Base-by-base conservation (phyloP, 345 rosid genomes). In the Rhodomyrtus tomentosa region DNA sequence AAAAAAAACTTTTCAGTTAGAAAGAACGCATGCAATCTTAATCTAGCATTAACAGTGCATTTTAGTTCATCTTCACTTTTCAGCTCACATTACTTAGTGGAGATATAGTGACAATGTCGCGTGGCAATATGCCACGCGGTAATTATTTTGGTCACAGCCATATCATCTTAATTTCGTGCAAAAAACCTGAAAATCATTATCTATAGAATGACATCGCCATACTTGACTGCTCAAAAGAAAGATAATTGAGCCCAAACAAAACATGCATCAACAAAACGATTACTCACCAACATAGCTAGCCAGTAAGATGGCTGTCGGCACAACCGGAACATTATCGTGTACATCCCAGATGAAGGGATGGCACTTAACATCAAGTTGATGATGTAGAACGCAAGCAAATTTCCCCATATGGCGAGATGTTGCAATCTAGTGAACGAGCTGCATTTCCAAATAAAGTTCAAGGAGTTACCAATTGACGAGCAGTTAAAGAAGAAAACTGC, bases 371-470 rank as follows among this genome's bases (percentile, higher is more conserved):
- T 91, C 92, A 91, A 96, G 90, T 97, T 97, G 87, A 96, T 93
- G 83, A 82, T 83, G 68, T 96, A 97, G 89, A 97, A 97, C 82
- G 88, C 96, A 85, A 90, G 86, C 81, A 96, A 92, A 88, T 96
- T 97, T 51, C 98, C 99, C 98, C 98, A 97, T 84, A 96, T 93
- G 87, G 99, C 98, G 27, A 96, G 89, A 87, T 91, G 98, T 88
- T 97, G 99, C 88, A 96, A 87, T 79, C 90, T 88, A 5, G 99
- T 97, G 83, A 96, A 96, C 88, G 96, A 94, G 90, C 99, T 97
- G 96, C 93, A 93, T 8, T 62, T 5, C 56, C 86, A 68, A 72
- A 73, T 14, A 72, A 81, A 76, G 54, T 73, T 40, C 76, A 55
- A 79, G 79, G 82, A 32, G 58, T 59, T 68, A 53, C 81, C 51